Evolutionary conservation across 768 basidiomycete species (phyloP).

Genomic region (Leccinum barrowsii): DNA sequence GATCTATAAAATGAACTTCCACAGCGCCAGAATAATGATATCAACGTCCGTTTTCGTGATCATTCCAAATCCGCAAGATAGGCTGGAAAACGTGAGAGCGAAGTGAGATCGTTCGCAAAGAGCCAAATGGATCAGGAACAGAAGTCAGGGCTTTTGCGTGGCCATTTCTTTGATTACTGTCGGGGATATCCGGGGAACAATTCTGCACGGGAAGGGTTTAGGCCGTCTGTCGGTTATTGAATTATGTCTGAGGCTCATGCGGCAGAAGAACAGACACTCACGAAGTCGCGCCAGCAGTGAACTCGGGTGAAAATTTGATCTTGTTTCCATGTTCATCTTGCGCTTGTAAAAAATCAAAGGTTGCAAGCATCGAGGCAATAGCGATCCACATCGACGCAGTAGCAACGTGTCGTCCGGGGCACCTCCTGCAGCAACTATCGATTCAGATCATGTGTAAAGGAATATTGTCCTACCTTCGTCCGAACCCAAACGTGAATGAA

Average conservation of each 20-base stretch:
- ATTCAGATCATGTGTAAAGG: not conserved
- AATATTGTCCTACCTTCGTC: slow-evolving; percentile 18
- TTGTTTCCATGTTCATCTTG: slow-evolving; percentile 21
- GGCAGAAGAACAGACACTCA: slow-evolving; percentile 7
- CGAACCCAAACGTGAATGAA: slow-evolving; percentile 22
- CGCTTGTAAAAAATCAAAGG: slow-evolving; percentile 22
- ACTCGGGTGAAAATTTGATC: slow-evolving; percentile 24
- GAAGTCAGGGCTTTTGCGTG: slow-evolving; percentile 5
- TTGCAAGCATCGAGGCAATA: slow-evolving; percentile 21
- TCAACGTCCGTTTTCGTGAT: not conserved
- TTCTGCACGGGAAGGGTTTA: slow-evolving; percentile 19
- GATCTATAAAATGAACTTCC: not conserved
- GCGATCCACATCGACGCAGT: slow-evolving; percentile 26
- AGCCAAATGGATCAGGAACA: not conserved
- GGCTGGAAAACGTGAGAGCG: not conserved
- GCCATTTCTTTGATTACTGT: slow-evolving; percentile 9
- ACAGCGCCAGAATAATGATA: not conserved
- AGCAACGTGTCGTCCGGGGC: slow-evolving; percentile 23
- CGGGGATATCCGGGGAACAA: slow-evolving; percentile 16
- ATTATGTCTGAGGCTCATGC: not conserved
- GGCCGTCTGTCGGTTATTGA: slow-evolving; percentile 15
- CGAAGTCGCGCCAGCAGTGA: slow-evolving; percentile 17
- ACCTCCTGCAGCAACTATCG: slow-evolving; percentile 13
- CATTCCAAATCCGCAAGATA: not conserved
- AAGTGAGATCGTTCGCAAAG: not conserved